These are phyloP conservation scores for Porogramme epimiltina DNA, from an alignment of 1,284 basidiomycete genomes.

Conservation along the genomic window DNA sequence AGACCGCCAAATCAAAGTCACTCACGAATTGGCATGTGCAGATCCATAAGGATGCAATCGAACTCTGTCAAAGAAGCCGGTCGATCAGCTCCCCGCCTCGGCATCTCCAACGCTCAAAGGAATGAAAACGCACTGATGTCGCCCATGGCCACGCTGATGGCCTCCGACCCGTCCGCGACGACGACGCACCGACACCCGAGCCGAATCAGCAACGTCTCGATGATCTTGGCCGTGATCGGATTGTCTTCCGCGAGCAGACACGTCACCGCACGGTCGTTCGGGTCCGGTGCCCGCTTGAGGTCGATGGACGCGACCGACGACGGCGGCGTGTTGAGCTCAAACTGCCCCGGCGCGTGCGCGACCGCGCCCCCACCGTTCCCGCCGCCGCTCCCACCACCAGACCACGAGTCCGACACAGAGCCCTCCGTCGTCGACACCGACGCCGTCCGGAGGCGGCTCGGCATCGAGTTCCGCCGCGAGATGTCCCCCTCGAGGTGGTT, in stretches of 20 bases:
- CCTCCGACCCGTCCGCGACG: constrained; percentile 94
- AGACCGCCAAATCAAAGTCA: constrained; percentile 24
- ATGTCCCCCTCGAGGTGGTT: constrained; percentile 74
- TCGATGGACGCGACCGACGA: constrained; percentile 82
- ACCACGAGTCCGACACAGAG: constrained; percentile 77
- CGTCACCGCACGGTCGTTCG: constrained; percentile 79
- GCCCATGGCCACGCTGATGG: constrained; percentile 95
- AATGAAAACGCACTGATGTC: constrained; percentile 75
- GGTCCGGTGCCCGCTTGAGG: constrained; percentile 68
- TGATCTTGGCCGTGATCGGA: constrained; percentile 93
- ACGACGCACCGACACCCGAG: constrained; percentile 94
- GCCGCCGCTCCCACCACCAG: constrained; percentile 16
- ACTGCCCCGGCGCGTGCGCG: constrained; percentile 53
- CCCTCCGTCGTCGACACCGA: constrained; percentile 80
- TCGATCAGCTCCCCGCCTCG: constrained; percentile 22
- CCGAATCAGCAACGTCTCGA: constrained; percentile 90
- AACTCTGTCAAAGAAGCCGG: constrained; percentile 57
- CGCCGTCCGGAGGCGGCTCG: constrained; percentile 84
- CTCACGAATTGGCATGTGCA: constrained; percentile 88
- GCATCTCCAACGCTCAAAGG: not conserved
- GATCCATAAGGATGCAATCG: constrained; percentile 87
- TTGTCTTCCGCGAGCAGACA: constrained; percentile 97
- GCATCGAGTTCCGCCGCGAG: constrained; percentile 81
- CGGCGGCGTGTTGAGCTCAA: constrained; percentile 61
- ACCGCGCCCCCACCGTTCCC: constrained; percentile 42